A percentile compares a stretch with the other conserved stretches of the same genome.
These are phyloP conservation scores for Ceratocystis cubensis DNA, from an alignment of 2,329 filamentous ascomycete species.

Conservation along the genomic window DNA sequence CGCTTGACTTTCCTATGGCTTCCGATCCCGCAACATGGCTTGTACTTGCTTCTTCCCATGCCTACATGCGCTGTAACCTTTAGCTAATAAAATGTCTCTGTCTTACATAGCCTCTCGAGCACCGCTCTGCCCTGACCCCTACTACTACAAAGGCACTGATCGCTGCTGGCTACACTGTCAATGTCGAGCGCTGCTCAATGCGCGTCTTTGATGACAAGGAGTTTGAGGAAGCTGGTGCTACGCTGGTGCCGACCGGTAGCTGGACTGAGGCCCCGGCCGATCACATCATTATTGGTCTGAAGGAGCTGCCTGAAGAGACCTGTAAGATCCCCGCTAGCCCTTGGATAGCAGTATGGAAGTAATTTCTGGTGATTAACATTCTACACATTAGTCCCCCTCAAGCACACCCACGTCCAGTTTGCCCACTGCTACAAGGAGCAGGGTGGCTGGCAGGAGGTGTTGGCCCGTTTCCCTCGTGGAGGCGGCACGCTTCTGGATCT, in stretches of 20 bases:
- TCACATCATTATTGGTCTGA: slow-evolving; percentile 61
- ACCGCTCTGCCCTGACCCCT: slow-evolving; percentile 38
- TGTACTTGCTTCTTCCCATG: neutral
- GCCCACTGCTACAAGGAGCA: slow-evolving; percentile 67
- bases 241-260: slow-evolving; percentile 52
- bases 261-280: slow-evolving; percentile 57
- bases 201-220: slow-evolving; percentile 52
- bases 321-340: slow-evolving; percentile 31
- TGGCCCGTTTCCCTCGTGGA: slow-evolving; percentile 66
- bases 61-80: neutral
- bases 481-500: slow-evolving; percentile 70
- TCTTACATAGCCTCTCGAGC: slow-evolving; percentile 34
- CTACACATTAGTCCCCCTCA: slow-evolving; percentile 41
- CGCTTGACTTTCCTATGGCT: neutral
- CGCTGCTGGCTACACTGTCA: slow-evolving; percentile 54
- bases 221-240: slow-evolving; percentile 48
- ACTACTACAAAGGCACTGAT: slow-evolving; percentile 35
- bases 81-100: neutral
- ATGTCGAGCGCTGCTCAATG: slow-evolving; percentile 51
- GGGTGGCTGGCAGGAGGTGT: slow-evolving; percentile 63
- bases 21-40: neutral
- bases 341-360: too few species aligned
- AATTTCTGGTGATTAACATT: neutral
- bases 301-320: slow-evolving; percentile 62
- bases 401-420: slow-evolving; percentile 62